These are phyloP conservation scores for Daldinia bambusicola DNA, from an alignment of 495 filamentous ascomycete genomes.

Conservation along the genomic window DNA sequence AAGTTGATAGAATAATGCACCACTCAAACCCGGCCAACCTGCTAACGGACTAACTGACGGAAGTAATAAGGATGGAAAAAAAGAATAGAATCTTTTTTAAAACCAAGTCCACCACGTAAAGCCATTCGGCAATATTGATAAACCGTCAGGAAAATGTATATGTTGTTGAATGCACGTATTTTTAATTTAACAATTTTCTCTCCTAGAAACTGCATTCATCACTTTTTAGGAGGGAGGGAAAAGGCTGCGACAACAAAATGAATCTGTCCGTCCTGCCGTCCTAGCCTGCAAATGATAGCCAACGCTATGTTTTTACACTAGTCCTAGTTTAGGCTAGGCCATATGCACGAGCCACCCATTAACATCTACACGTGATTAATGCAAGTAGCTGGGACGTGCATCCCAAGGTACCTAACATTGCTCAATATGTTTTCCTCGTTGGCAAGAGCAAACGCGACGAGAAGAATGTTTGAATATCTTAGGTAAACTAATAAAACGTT, in stretches of 20 bases:
- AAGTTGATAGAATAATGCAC: constrained; percentile 4
- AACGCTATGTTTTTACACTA: constrained; percentile 24
- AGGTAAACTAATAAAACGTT: too few relatives aligned
- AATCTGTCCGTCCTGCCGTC: constrained; percentile 27
- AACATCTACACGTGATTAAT: constrained; percentile 18
- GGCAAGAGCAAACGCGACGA: too few relatives aligned
- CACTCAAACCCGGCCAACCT: too few relatives aligned
- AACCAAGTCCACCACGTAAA: constrained; percentile 19
- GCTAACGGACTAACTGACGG: constrained; percentile 3
- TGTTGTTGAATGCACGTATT: constrained; percentile 21
- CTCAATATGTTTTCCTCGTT: not conserved
- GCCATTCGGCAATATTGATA: constrained; percentile 11
- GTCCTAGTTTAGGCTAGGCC: not conserved
- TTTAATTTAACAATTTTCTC: constrained; percentile 20
- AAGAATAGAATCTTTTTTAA: constrained; percentile 12
- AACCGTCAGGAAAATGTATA: constrained; percentile 9
- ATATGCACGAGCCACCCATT: constrained; percentile 16
- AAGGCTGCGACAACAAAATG: constrained; percentile 10
- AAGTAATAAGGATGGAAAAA: constrained; percentile 15
- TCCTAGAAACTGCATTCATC: constrained; percentile 11
- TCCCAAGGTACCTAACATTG: not conserved
- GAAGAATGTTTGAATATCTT: too few relatives aligned
- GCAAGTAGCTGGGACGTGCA: not conserved
- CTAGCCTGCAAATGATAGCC: constrained; percentile 29
- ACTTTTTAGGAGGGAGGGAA: constrained; percentile 28